phyloP scores from a whole-genome alignment of 768 basidiomycete genomes.

The Nidularia sp. region DNA sequence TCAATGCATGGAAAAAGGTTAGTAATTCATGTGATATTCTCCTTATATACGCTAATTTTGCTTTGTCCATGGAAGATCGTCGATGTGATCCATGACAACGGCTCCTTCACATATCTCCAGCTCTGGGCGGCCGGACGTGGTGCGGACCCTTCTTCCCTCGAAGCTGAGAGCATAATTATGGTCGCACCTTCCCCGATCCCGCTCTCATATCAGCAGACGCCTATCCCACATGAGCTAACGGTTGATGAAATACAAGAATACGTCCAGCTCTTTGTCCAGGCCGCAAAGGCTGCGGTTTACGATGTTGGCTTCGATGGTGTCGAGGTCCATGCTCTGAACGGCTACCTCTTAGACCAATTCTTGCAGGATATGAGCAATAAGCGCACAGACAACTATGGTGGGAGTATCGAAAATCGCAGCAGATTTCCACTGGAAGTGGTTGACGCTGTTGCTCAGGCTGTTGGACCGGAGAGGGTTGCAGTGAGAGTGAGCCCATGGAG shows the following conservation, averaged over 20 bases:
- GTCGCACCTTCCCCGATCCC: slow-evolving; percentile 1
- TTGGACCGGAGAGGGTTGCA: slow-evolving; percentile 32
- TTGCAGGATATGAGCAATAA: slow-evolving; percentile 37
- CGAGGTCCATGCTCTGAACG: slow-evolving; percentile 36
- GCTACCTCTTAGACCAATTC: slow-evolving; percentile 41
- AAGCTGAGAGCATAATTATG: neutral
- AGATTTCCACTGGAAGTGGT: slow-evolving; percentile 45
- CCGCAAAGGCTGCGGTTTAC: slow-evolving; percentile 36
- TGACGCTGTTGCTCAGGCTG: slow-evolving; percentile 30
- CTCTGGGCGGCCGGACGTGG: neutral
- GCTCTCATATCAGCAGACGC: neutral
- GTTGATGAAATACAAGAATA: slow-evolving; percentile 35
- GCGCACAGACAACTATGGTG: slow-evolving; percentile 53
- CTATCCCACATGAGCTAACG: slow-evolving; percentile 16
- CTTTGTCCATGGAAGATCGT: slow-evolving; percentile 33
- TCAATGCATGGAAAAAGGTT: slow-evolving; percentile 35
- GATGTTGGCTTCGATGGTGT: slow-evolving; percentile 46
- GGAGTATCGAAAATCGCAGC: slow-evolving; percentile 44
- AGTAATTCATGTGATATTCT: slow-evolving; percentile 14
- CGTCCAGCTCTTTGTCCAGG: slow-evolving; percentile 34
- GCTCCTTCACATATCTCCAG: neutral
- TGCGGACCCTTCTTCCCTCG: neutral
- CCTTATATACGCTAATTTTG: slow-evolving; percentile 8
- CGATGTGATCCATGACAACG: slow-evolving; percentile 6
- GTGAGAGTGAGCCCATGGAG: slow-evolving; percentile 47